Evolutionary conservation across 305 asterid species (phyloP), one percentile per base, ranked within the genome.

Genomic region (Caryopteris hybrid): DNA sequence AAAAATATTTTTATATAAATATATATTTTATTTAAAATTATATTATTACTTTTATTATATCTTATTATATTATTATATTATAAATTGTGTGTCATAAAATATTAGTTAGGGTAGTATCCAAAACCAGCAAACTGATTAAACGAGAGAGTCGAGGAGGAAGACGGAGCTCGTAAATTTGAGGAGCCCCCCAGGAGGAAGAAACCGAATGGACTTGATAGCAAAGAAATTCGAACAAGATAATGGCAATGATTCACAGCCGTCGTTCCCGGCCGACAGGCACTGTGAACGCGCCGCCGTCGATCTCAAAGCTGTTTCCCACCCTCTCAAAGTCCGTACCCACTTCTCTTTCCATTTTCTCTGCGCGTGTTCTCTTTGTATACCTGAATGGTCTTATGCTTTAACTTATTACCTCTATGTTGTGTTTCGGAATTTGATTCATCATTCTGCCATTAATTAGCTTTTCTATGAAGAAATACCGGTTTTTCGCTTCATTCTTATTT

Each of bases 261-360:
- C 25, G 71, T 21, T 57, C 34, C 10, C 76, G 16, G 0, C 76
- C n/a, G 77, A 71, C 21, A 61, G 67, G 75, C 31, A 25, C 4
- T 25, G 31, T 4, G 3, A 25, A 25, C 46, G 46, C 46, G 16
- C n/a, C 13, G 74, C 85, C n/a, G 71, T 64, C 55, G 91, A 87
- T 17, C 86, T 81, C 66, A 84, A 84, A 74, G 82, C 86, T 42
- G 88, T 83, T 41, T 76, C 83, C 27, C 89, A 87, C 42, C 94
- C 94, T 63, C 94, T 87, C 67, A 83, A 81, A 78, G 94, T 86
- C 68, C n/a, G 55, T 70, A 7, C 6, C 23, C 18, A 16, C 11
- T 16, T 17, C n/a, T n/a, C n/a, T n/a, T n/a, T n/a, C n/a, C n/a
- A n/a, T 25, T 25, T 25, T 25, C 2, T 2, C 31, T 25, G 31